Percentiles rank a stretch among this genome's conserved stretches.
Evolutionary conservation across 192 early-diverging fungal genomes (phyloP).

Genomic region (Coemansia sp.): DNA sequence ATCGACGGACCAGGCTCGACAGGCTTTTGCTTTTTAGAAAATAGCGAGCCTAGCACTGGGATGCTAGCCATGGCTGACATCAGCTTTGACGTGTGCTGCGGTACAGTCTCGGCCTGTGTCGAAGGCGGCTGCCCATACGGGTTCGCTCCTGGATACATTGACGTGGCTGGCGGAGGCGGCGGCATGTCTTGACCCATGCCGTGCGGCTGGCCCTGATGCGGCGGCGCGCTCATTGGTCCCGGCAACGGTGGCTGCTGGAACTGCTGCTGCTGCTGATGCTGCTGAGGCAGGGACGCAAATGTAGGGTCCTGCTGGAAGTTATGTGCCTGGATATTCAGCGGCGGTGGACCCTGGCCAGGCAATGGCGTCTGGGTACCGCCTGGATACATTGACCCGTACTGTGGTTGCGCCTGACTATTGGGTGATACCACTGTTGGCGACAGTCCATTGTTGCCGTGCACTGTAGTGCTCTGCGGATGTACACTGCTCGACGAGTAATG

Average conservation of each 20-base stretch:
- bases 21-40: constrained; percentile 29
- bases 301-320: constrained; percentile 13
- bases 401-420: neutral
- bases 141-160: neutral
- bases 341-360: constrained; percentile 27
- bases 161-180: constrained; percentile 5
- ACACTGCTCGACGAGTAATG: constrained; percentile 20
- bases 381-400: constrained; percentile 12
- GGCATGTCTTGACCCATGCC: constrained; percentile 1
- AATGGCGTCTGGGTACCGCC: constrained; percentile 27
- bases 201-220: constrained; percentile 10
- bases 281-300: constrained; percentile 25
- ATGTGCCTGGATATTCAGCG: constrained; percentile 8
- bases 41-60: constrained; percentile 40
- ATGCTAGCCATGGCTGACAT: constrained; percentile 43
- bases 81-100: constrained; percentile 24
- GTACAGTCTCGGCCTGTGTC: neutral
- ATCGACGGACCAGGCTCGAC: neutral
- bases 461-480: neutral
- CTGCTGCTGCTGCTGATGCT: constrained; percentile 10
- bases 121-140: constrained; percentile 6
- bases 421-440: neutral
- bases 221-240: constrained; percentile 14
- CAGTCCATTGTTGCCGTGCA: neutral
- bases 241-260: neutral